Percentiles rank a stretch among this genome's conserved stretches.
Evolutionary conservation across 495 filamentous ascomycete genomes (phyloP).

Genomic region (Lichenothelia convexa): DNA sequence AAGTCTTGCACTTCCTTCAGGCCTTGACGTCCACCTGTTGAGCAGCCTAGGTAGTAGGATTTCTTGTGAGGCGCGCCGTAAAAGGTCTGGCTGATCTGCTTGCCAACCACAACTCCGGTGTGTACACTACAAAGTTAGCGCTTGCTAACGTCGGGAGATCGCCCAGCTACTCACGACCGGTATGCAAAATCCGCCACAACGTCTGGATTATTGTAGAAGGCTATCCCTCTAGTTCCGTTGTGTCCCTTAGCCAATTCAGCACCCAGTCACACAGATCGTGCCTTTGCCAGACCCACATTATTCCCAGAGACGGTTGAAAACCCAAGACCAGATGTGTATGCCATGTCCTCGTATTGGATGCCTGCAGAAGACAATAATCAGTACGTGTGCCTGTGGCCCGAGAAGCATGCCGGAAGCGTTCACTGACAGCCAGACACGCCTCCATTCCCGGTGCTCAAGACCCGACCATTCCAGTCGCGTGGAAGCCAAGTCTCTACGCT

Average conservation of each 20-base stretch:
- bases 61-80: constrained; percentile 26
- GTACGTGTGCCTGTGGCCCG: too few species aligned
- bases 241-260: too few species aligned
- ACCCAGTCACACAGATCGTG: too few species aligned
- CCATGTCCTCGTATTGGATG: constrained; percentile 14
- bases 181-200: constrained; percentile 26
- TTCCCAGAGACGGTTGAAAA: constrained; percentile 34
- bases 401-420: too few species aligned
- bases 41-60: constrained; percentile 39
- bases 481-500: constrained; percentile 43
- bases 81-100: constrained; percentile 28
- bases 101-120: constrained; percentile 19
- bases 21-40: constrained; percentile 36
- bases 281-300: constrained; percentile 1
- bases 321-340: constrained; percentile 22
- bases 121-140: not conserved
- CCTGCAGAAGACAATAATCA: too few species aligned
- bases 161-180: not conserved
- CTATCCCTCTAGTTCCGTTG: constrained; percentile 31
- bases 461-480: constrained; percentile 15
- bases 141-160: not conserved
- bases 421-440: constrained; percentile 15
- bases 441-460: constrained; percentile 18
- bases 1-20: constrained; percentile 32
- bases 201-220: constrained; percentile 33